Percentiles rank a stretch among this genome's conserved stretches.
Evolutionary conservation across 2,329 filamentous ascomycete species (phyloP).

Genomic region (Colletotrichum salicis): DNA sequence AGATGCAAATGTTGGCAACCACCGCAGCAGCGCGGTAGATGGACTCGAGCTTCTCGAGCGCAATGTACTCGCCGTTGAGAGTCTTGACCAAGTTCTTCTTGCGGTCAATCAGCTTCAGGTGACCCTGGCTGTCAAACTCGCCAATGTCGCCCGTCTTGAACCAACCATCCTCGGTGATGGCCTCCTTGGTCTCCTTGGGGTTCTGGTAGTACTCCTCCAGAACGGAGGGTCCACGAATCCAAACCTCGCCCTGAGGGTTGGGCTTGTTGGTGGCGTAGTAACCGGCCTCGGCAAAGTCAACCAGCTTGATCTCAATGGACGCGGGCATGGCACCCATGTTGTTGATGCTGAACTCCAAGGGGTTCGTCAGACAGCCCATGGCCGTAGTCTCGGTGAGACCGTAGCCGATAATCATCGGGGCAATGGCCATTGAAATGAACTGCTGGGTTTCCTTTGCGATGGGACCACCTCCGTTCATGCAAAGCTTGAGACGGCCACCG

Average conservation of each 20-base stretch:
- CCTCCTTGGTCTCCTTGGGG: slow-evolving; percentile 77
- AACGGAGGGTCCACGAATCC: slow-evolving; percentile 82
- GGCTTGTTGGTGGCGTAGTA: slow-evolving; percentile 82
- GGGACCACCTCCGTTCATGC: slow-evolving; percentile 87
- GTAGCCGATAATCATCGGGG: slow-evolving; percentile 90
- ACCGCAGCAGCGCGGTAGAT: slow-evolving; percentile 62
- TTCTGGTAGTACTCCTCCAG: slow-evolving; percentile 81
- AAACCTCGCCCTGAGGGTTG: slow-evolving; percentile 84
- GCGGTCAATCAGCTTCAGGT: slow-evolving; percentile 81
- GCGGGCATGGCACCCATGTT: slow-evolving; percentile 80
- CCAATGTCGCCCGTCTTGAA: slow-evolving; percentile 90
- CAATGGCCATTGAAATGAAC: slow-evolving; percentile 89
- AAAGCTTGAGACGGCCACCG: slow-evolving; percentile 81
- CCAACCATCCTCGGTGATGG: slow-evolving; percentile 80
- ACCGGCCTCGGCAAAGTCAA: slow-evolving; percentile 85
- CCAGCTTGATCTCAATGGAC: slow-evolving; percentile 83
- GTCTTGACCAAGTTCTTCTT: slow-evolving; percentile 93
- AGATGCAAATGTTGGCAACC: slow-evolving; percentile 67
- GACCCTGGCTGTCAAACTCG: slow-evolving; percentile 77
- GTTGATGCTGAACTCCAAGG: slow-evolving; percentile 77
- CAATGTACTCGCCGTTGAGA: slow-evolving; percentile 84
- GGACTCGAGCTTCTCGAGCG: slow-evolving; percentile 76
- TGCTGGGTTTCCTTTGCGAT: slow-evolving; percentile 85
- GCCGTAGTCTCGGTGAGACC: slow-evolving; percentile 87
- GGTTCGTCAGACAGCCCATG: slow-evolving; percentile 80